Conservation (phyloP, 495 filamentous ascomycete species). For the Glutinoglossum americanum region DNA sequence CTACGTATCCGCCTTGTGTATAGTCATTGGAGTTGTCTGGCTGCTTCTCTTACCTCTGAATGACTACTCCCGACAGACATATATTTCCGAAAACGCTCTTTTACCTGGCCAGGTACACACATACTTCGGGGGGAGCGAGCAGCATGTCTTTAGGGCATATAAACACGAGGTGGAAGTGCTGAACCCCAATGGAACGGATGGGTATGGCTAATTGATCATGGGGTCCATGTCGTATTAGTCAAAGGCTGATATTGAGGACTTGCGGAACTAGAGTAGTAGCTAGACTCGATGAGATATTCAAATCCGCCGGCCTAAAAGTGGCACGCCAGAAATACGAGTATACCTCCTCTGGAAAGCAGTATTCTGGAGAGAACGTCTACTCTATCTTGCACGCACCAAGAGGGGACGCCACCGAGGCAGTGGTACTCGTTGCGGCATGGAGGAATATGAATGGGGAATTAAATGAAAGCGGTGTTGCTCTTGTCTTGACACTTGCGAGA, state of each 20-base stretch:
- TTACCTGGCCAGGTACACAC: conserved; percentile 93
- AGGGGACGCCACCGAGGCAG: conserved; percentile 94
- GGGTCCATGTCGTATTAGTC: not conserved
- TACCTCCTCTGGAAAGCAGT: conserved; percentile 44
- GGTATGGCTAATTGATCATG: conserved; percentile 15
- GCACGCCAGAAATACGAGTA: conserved; percentile 73
- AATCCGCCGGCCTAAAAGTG: conserved; percentile 58
- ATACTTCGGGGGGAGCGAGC: conserved; percentile 89
- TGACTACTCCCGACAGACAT: conserved; percentile 77
- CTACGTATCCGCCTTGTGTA: conserved; percentile 68
- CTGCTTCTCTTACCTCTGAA: conserved; percentile 82
- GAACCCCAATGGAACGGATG: conserved; percentile 26
- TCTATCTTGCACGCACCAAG: conserved; percentile 86
- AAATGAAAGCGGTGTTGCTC: conserved; percentile 69
- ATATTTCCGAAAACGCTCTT: conserved; percentile 94
- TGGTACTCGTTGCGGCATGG: conserved; percentile 81
- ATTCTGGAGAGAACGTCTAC: conserved; percentile 78
- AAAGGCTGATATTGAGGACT: conserved; percentile 5
- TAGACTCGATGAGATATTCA: conserved; percentile 51
- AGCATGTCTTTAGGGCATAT: conserved; percentile 85
- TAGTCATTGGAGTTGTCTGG: conserved; percentile 77
- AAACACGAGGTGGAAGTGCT: conserved; percentile 58
- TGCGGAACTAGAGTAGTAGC: conserved; percentile 31
- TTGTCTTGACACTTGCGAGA: conserved; percentile 66
- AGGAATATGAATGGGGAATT: conserved; percentile 56